Evolutionary conservation across 192 early-diverging fungal species (phyloP).

Genomic region (Jimgerdemannia lactiflua): DNA sequence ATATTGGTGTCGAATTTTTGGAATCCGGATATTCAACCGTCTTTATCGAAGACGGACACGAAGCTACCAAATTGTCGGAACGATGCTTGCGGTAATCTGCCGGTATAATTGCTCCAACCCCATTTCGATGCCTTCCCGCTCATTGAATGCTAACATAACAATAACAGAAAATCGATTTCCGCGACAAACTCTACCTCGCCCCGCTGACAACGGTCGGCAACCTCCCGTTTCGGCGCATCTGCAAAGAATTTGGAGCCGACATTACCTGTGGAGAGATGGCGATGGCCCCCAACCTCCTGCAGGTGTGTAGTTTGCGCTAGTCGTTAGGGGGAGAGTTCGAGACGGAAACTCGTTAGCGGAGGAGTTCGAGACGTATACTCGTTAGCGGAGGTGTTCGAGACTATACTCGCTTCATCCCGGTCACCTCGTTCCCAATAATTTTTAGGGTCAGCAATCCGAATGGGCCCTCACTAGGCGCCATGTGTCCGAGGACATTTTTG

Average conservation of each 20-base stretch:
- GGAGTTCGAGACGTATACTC: too few relatives aligned
- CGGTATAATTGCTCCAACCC: background rate
- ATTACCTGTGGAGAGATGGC: constrained; percentile 99
- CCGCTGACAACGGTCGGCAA: constrained; percentile 98
- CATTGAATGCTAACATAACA: background rate
- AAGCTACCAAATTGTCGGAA: constrained; percentile 20
- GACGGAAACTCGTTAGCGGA: too few relatives aligned
- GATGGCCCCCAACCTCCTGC: constrained; percentile 60
- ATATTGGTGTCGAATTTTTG: constrained; percentile 3
- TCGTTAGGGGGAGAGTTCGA: background rate
- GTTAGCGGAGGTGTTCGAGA: too few relatives aligned
- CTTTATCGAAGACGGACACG: background rate
- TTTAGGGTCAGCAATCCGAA: constrained; percentile 63
- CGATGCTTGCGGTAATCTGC: background rate
- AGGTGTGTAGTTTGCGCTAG: background rate
- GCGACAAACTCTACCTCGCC: constrained; percentile 89
- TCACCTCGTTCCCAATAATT: too few relatives aligned
- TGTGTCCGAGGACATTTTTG: constrained; percentile 86
- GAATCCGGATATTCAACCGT: background rate
- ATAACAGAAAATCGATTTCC: constrained; percentile 58
- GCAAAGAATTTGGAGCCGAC: constrained; percentile 92
- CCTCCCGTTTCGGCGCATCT: constrained; percentile 92
- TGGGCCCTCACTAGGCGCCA: constrained; percentile 86
- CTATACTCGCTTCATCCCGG: too few relatives aligned
- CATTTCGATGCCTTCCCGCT: background rate